These are phyloP conservation scores for Oryza longistaminata DNA, from an alignment of 176 grass and related monocot genomes.

Conservation along the genomic window DNA sequence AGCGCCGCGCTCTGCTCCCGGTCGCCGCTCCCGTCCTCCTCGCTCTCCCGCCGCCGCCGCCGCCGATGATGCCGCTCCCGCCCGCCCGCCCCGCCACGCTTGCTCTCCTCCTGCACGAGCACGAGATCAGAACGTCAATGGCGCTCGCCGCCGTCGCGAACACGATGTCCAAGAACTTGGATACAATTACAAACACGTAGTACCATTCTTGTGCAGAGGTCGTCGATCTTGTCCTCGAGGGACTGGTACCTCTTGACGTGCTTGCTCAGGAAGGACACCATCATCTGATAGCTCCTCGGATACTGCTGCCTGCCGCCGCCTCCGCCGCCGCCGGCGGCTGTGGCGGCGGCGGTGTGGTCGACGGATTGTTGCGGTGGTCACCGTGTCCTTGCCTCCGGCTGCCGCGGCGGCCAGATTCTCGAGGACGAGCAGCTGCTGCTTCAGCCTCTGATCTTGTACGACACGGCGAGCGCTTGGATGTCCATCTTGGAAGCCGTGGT, in stretches of 20 bases:
- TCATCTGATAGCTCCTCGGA: constrained; percentile 44
- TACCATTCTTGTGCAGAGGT: constrained; percentile 77
- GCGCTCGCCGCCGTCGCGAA: not conserved
- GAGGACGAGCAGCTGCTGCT: constrained; percentile 66
- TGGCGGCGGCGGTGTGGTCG: constrained; percentile 1
- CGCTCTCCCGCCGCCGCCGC: constrained; percentile 20
- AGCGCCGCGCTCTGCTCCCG: constrained; percentile 46
- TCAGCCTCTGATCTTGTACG: constrained; percentile 96
- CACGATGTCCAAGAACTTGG: not conserved
- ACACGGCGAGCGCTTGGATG: constrained; percentile 76
- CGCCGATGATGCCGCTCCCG: constrained; percentile 35
- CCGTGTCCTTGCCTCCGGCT: constrained; percentile 19
- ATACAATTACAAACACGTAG: too few relatives aligned
- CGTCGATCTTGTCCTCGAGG: constrained; percentile 79
- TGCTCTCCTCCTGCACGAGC: constrained; percentile 52
- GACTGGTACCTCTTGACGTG: constrained; percentile 82
- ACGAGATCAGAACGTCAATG: not conserved
- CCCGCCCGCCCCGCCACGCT: constrained; percentile 45
- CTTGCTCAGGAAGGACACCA: constrained; percentile 66
- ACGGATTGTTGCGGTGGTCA: not conserved
- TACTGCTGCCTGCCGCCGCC: constrained; percentile 32
- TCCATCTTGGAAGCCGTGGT: constrained; percentile 58
- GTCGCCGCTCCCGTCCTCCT: not conserved
- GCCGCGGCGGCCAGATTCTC: constrained; percentile 44
- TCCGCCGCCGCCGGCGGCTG: not conserved